Conservation (phyloP, 2,329 filamentous ascomycete genomes). For the Penicillium verrucosum region DNA sequence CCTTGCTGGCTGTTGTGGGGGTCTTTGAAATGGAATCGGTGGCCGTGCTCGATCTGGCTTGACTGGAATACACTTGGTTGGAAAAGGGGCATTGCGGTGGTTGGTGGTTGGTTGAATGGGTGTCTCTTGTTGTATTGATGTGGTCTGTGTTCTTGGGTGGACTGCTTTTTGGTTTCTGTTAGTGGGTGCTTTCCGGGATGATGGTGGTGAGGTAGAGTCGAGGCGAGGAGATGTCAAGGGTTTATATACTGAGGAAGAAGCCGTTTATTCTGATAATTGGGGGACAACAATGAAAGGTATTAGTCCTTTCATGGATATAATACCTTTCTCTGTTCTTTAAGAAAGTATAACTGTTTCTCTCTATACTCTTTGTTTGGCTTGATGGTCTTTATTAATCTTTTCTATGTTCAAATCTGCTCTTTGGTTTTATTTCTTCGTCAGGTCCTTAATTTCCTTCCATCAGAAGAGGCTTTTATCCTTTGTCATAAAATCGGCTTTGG, state of each 20-base stretch:
- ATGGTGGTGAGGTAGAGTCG: background rate
- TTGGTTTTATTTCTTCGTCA: background rate
- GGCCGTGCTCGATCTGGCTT: background rate
- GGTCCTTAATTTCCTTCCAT: background rate
- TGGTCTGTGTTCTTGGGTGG: background rate
- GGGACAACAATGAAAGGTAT: background rate
- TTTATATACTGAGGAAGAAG: background rate
- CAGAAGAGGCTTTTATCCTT: background rate
- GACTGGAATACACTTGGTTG: background rate
- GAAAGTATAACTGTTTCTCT: background rate
- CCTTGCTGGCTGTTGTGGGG: background rate
- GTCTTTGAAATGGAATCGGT: background rate
- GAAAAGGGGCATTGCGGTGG: background rate
- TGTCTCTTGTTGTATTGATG: rapidly evolving
- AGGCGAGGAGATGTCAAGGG: background rate
- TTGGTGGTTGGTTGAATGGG: background rate
- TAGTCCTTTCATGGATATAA: background rate
- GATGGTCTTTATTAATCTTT: background rate
- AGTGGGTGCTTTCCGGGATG: background rate
- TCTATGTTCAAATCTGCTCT: background rate
- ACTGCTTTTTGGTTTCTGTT: background rate
- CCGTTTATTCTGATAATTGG: background rate
- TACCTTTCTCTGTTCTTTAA: background rate
- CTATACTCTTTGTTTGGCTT: background rate
- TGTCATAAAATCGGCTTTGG: background rate